phyloP scores from a whole-genome alignment of 1,284 basidiomycete genomes.

The Paramarasmius palmivorus region DNA sequence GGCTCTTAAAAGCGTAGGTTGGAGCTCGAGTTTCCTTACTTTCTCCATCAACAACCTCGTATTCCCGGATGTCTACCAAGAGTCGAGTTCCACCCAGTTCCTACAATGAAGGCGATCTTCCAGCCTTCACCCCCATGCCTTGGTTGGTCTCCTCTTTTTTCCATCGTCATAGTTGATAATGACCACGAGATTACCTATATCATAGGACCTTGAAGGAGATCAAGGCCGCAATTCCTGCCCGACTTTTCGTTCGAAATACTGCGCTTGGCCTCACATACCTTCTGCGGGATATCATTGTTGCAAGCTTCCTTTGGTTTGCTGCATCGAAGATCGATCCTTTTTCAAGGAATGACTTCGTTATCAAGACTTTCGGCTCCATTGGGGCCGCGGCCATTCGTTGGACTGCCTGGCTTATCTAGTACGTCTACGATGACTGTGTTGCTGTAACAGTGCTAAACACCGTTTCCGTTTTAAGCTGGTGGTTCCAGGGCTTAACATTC shows the following conservation, averaged over 20 bases:
- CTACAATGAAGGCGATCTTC: conserved; percentile 39
- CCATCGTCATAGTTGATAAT: neutral
- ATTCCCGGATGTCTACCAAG: neutral
- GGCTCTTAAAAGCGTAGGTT: neutral
- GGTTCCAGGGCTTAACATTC: conserved; percentile 62
- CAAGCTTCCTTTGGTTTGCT: conserved; percentile 41
- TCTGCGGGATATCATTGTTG: conserved; percentile 47
- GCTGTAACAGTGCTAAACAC: neutral
- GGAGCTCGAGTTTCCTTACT: neutral
- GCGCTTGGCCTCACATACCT: conserved; percentile 38
- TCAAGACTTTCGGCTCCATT: conserved; percentile 30
- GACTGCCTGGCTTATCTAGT: conserved; percentile 15
- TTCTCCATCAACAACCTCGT: neutral
- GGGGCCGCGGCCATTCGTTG: conserved; percentile 39
- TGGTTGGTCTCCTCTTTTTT: conserved; percentile 30
- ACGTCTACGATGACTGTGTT: neutral
- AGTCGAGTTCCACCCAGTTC: neutral
- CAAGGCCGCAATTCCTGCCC: conserved; percentile 50
- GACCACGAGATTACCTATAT: neutral
- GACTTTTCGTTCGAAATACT: conserved; percentile 44
- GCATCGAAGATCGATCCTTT: conserved; percentile 50
- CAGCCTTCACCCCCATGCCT: conserved; percentile 47
- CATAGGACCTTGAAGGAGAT: conserved; percentile 53
- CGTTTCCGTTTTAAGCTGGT: conserved; percentile 37
- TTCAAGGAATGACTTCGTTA: conserved; percentile 28